A percentile compares a stretch with the other conserved stretches of the same genome.
These are phyloP conservation scores for Sporothrix euskadiensis DNA, from an alignment of 2,329 filamentous ascomycete species.

Conservation along the genomic window DNA sequence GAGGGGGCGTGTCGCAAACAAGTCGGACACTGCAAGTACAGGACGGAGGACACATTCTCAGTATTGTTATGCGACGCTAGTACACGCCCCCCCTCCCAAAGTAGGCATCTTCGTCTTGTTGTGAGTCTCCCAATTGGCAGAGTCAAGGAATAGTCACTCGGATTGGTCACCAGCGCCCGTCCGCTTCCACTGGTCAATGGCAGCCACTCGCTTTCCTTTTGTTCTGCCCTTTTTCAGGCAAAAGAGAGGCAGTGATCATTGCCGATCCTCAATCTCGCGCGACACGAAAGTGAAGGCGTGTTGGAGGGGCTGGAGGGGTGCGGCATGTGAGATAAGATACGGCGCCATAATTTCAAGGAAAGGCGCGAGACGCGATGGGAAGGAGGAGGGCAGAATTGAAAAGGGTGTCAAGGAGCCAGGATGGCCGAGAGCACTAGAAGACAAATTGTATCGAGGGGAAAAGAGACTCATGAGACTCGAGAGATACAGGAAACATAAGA, in stretches of 20 bases:
- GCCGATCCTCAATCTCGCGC: background rate
- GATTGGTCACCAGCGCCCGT: background rate
- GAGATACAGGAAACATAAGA: background rate
- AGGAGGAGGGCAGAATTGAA: background rate
- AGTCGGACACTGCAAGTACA: background rate
- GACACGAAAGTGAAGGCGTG: background rate
- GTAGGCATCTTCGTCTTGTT: background rate
- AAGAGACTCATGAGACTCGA: background rate
- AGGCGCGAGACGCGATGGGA: constrained; percentile 6
- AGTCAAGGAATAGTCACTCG: background rate
- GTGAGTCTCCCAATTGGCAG: background rate
- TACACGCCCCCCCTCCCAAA: background rate
- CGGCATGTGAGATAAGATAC: constrained; percentile 19
- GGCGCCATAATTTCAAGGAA: background rate
- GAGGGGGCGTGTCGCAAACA: background rate
- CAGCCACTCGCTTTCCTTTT: background rate
- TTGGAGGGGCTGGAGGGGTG: background rate
- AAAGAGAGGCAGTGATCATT: background rate
- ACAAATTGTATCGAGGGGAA: background rate
- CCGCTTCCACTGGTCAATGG: constrained; percentile 1
- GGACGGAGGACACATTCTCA: background rate
- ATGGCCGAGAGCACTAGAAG: background rate
- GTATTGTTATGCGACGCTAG: background rate
- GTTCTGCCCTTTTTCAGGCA: background rate
- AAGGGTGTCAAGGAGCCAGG: background rate